These are phyloP conservation scores for Irpex sp. DNA, from an alignment of 1,284 basidiomycete species.

Conservation along the genomic window DNA sequence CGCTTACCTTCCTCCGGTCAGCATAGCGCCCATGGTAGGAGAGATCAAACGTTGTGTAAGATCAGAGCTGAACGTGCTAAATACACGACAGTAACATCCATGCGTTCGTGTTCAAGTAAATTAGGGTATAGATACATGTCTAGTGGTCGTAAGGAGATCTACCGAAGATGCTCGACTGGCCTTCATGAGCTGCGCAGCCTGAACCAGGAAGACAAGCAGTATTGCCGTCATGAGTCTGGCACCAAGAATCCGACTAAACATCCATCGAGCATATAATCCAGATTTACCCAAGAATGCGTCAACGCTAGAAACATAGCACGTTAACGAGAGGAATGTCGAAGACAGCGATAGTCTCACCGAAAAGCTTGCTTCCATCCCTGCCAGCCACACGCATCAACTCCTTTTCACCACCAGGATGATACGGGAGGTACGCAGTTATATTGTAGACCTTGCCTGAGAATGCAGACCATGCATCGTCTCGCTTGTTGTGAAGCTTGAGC, in stretches of 20 bases:
- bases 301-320: slow-evolving; percentile 20
- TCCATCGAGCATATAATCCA: slow-evolving; percentile 89
- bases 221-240: slow-evolving; percentile 33
- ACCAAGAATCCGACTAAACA: slow-evolving; percentile 90
- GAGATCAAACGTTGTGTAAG: neutral
- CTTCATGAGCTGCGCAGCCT: neutral
- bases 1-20: neutral
- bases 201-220: neutral
- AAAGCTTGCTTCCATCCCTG: slow-evolving; percentile 90
- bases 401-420: slow-evolving; percentile 92
- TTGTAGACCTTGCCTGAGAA: slow-evolving; percentile 97
- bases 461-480: slow-evolving; percentile 91
- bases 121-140: neutral
- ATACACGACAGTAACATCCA: too few species aligned
- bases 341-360: slow-evolving; percentile 55
- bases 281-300: slow-evolving; percentile 87
- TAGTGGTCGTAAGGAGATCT: neutral
- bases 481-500: slow-evolving; percentile 79
- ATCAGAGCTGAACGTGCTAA: neutral
- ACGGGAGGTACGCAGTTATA: slow-evolving; percentile 88
- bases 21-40: neutral
- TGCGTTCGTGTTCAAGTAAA: neutral
- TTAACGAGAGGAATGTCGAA: neutral
- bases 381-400: slow-evolving; percentile 97
- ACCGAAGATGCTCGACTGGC: neutral